Percentiles rank a stretch among this genome's conserved stretches.
Conservation (phyloP, 768 basidiomycete species). For the Leccinum rimulosum region DNA sequence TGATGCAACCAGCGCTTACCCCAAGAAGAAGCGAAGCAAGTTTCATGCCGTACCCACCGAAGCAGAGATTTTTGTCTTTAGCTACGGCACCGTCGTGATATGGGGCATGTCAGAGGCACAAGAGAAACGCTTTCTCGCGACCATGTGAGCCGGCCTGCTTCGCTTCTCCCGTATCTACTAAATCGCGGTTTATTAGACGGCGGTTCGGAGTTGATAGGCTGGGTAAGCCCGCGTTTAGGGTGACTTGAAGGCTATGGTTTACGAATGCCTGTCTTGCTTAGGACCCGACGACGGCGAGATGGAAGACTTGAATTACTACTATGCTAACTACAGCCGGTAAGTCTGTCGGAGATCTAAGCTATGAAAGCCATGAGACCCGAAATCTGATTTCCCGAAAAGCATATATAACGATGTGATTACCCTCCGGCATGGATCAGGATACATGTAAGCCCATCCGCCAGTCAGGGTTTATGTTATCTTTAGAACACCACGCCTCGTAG, state of each 20-base stretch:
- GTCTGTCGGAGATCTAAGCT: constrained; percentile 16
- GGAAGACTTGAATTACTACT: constrained; percentile 97
- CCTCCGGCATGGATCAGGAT: constrained; percentile 88
- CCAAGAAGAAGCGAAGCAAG: constrained; percentile 58
- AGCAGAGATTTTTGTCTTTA: constrained; percentile 90
- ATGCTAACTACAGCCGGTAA: constrained; percentile 93
- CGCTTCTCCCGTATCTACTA: background rate
- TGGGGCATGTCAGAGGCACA: constrained; percentile 98
- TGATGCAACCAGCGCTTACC: constrained; percentile 34
- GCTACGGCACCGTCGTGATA: constrained; percentile 92
- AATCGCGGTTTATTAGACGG: constrained; percentile 51
- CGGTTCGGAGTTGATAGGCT: constrained; percentile 92
- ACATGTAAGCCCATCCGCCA: constrained; percentile 64
- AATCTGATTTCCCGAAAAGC: constrained; percentile 38
- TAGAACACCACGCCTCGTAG: constrained; percentile 39
- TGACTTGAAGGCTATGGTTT: constrained; percentile 3
- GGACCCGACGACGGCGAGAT: constrained; percentile 89
- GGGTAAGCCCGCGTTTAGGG: constrained; percentile 40
- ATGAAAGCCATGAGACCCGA: constrained; percentile 19
- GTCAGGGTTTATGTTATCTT: constrained; percentile 6
- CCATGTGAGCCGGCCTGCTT: constrained; percentile 61
- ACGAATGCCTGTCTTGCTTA: constrained; percentile 27
- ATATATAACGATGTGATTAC: constrained; percentile 99
- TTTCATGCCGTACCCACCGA: constrained; percentile 64
- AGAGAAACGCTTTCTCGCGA: constrained; percentile 86